Conservation (phyloP, 208 protist genomes). For the Leishmania gerbilli region DNA sequence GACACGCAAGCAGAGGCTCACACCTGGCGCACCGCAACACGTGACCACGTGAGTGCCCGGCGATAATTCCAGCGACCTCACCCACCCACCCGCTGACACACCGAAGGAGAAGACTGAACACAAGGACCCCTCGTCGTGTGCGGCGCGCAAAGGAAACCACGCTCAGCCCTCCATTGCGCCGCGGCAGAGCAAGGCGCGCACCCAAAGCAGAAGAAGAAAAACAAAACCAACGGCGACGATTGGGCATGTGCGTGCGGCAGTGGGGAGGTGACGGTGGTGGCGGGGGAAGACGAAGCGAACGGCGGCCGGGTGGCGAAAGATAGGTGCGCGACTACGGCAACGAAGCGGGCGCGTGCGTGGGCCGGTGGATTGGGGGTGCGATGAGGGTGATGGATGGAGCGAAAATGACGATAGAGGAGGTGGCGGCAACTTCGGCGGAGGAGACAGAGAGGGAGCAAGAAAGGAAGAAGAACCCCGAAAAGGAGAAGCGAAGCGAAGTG, state of each 20-base stretch:
- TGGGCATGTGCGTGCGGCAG: neutral
- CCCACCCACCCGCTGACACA: neutral
- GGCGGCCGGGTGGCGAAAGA: neutral
- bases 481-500: neutral
- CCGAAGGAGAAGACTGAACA: neutral
- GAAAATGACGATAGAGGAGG: neutral
- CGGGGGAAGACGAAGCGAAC: neutral
- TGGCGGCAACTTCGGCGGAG: neutral
- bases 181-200: neutral
- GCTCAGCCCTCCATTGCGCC: neutral
- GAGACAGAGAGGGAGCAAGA: conserved; percentile 7
- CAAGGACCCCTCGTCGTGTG: neutral
- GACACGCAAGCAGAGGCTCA: neutral
- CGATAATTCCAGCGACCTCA: neutral
- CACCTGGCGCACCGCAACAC: neutral
- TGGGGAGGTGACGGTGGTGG: neutral
- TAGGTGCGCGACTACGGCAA: neutral
- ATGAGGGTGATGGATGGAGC: neutral
- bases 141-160: neutral
- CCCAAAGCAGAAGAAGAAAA: too few relatives aligned
- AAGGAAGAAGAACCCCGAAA: neutral
- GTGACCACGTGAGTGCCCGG: neutral
- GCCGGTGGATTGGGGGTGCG: neutral
- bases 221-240: neutral
- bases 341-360: neutral